These are phyloP conservation scores for Lathyrus oleraceus DNA, from an alignment of 306 rosid genomes.

Conservation along the genomic window DNA sequence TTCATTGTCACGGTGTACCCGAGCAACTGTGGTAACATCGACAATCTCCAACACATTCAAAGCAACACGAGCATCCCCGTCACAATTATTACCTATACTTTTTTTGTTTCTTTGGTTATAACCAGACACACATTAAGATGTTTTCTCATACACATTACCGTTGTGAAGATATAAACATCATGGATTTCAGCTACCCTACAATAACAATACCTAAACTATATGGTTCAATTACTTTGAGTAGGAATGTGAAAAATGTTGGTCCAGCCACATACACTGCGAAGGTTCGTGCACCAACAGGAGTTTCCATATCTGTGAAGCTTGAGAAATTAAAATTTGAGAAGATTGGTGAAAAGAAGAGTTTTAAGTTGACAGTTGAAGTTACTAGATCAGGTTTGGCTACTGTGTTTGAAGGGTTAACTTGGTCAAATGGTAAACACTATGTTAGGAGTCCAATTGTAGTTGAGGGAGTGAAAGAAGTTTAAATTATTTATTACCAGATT, in stretches of 20 bases:
- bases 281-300: constrained; percentile 38
- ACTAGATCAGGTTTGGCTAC: constrained; percentile 14
- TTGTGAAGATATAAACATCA: constrained; percentile 32
- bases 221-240: constrained; percentile 42
- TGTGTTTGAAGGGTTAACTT: constrained; percentile 51
- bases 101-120: constrained; percentile 57
- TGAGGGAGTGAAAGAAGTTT: constrained; percentile 24
- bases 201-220: constrained; percentile 49
- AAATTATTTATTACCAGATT: too few species aligned
- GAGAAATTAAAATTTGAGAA: constrained; percentile 42
- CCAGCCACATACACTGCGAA: constrained; percentile 47
- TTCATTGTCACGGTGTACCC: constrained; percentile 34
- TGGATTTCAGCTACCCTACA: constrained; percentile 78
- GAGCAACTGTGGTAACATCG: constrained; percentile 61
- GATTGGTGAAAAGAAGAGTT: constrained; percentile 58
- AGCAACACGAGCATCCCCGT: constrained; percentile 83
- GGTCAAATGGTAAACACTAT: constrained; percentile 63
- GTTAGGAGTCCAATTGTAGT: constrained; percentile 64
- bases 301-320: constrained; percentile 54
- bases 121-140: constrained; percentile 22
- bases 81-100: constrained; percentile 64
- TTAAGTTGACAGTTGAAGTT: constrained; percentile 44
- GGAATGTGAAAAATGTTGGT: constrained; percentile 73
- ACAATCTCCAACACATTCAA: constrained; percentile 77
- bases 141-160: constrained; percentile 33